Evolutionary conservation across 1,284 basidiomycete genomes (phyloP), one percentile per base, ranked within the genome.

Genomic region (Polyporus tsugae): DNA sequence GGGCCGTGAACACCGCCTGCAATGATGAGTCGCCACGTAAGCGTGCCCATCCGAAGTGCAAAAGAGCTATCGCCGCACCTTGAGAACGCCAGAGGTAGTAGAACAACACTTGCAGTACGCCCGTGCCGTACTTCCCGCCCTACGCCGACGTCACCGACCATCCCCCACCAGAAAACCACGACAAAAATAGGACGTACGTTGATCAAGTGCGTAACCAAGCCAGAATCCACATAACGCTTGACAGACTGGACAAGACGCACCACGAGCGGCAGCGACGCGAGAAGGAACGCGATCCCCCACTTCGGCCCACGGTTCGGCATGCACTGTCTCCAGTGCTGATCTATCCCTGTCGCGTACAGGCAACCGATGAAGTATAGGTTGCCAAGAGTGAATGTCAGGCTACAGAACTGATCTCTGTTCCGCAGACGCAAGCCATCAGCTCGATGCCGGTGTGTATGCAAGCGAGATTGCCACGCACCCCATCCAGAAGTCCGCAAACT

Each of bases 401-500:
- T 94, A 80, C 89, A 91, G 75, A 95, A 87, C 75, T 96, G 95
- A 78, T 97, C 95, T 19, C 94, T 95, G 62, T 13, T n/a, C 15
- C 52, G 7, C 60, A 70, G 5, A 36, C 7, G 55, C 63, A 44
- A 68, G 7, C 5, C 7, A 13, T 59, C n/a, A n/a, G 35, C 22
- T 22, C 7, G n/a, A 41, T 9, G n/a, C n/a, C 9, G 36, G 17
- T 9, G 39, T 10, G 25, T 53, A 60, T 59, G 29, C 46, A 60
- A 61, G 42, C 35, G 22, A 59, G n/a, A 17, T 1, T 22, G 22
- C 3, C 4, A 74, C 85, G 67, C 78, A 93, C 92, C 91, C 92
- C 77, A 94, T 84, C 92, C 92, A 94, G 86, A 94, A 92, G 81
- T 94, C 93, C 42, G 89, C 82, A 78, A 94, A 94, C 89, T 96